Base-by-base conservation (phyloP, 176 grass and related monocot species). In the Aegilops tauschii region DNA sequence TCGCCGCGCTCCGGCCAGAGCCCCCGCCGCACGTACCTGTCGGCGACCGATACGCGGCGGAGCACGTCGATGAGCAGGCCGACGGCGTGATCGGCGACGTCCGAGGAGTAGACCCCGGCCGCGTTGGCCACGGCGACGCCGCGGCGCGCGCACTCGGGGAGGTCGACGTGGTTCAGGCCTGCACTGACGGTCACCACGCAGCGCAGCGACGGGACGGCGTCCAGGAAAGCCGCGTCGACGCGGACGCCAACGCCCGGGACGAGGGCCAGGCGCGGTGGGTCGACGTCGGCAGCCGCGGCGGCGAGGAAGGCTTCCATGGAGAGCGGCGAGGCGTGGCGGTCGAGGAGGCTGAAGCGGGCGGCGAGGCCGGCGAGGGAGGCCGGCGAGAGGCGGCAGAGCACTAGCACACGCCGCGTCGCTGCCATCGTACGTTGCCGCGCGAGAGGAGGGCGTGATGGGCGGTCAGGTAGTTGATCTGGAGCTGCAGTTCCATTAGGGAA, bases 81-180 rank as follows among this genome's bases (percentile, higher is more conserved):
- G 21, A 93, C 88, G 5, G 77, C 85, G 18, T 77, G 67, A 29
- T 93, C 91, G 3, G 91, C 84, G 12, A 62, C 81, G 40, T 93
- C 88, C 37, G 77, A 7, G 0, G 91, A 52, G 81, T 66, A 93
- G 6, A 45, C 6, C 18, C 77, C 44, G 14, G 70, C 91, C 4
- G 88, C 88, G 36, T 93, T 90, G 45, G 88, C 61, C 29, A 93
- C 63, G 11, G 49, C 52, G 7, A 90, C 39, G 29, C 88, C 88
- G 63, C 88, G 88, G 84, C 83, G 75, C 20, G 29, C 7, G 66
- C 91, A 93, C 74, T 77, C 85, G 35, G 70, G 45, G 35, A 90
- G 69, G 37, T 93, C 88, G 37, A 93, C 47, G 69, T 93, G 81
- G 29, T 90, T 65, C 8, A 90, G 8, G 8, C 87, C 87, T 1